phyloP scores from a whole-genome alignment of 371 early-diverging fungal species.

The Syncephalis fuscata region DNA sequence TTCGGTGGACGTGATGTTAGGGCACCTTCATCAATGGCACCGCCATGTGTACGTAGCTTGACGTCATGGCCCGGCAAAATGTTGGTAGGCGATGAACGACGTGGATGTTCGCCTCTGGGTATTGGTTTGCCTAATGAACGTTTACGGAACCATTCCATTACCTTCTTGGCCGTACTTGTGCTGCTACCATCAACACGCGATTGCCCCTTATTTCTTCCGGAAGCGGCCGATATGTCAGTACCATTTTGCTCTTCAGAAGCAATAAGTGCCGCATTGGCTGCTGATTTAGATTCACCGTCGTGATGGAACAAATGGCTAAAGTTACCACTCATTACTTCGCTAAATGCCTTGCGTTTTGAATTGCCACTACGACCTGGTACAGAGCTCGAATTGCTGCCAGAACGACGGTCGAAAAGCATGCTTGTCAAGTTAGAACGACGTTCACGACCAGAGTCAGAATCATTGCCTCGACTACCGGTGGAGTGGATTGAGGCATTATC shows the following conservation, averaged over 20 bases:
- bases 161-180: slow-evolving; percentile 36
- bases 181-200: slow-evolving; percentile 2
- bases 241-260: slow-evolving; percentile 5
- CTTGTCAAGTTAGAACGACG: no score
- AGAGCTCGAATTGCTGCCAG: no score
- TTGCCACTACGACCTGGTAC: no score
- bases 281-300: not conserved
- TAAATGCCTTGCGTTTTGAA: slow-evolving; percentile 2
- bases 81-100: not conserved
- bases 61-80: slow-evolving; percentile 11
- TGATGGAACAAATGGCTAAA: not conserved
- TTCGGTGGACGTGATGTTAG: slow-evolving; percentile 53
- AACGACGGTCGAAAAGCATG: no score
- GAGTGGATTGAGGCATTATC: not conserved
- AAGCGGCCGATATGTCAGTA: slow-evolving; percentile 1
- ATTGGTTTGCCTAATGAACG: slow-evolving; percentile 32
- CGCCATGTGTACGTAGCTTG: slow-evolving; percentile 57
- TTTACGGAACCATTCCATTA: slow-evolving; percentile 54
- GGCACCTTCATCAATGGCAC: slow-evolving; percentile 60
- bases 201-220: slow-evolving; percentile 3
- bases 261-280: slow-evolving; percentile 1
- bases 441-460: no score
- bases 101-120: no score
- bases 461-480: not conserved
- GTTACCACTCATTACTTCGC: slow-evolving; percentile 1